Evolutionary conservation across 805 yeast genomes (phyloP).

Genomic region (Torulaspora delbrueckii): DNA sequence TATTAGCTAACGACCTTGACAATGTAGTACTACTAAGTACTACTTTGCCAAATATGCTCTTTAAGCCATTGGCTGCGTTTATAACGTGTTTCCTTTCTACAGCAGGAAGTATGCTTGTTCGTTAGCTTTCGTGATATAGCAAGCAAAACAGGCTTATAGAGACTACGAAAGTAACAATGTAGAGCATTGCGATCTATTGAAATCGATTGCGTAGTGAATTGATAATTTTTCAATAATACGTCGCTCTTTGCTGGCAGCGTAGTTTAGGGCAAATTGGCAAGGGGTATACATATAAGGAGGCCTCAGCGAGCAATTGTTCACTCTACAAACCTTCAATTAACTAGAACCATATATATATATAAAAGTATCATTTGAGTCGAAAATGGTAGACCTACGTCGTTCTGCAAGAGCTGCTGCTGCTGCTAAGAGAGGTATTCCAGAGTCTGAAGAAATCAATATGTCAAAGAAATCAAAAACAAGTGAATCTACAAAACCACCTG

Average conservation of each 20-base stretch:
- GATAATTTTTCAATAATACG: not conserved
- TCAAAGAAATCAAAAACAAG: constrained; percentile 19
- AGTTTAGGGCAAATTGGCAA: not conserved
- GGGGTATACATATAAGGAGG: constrained; percentile 2
- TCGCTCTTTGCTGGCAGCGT: constrained; percentile 1
- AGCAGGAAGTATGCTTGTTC: too few relatives aligned
- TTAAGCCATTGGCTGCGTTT: too few relatives aligned
- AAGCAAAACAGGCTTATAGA: too few relatives aligned
- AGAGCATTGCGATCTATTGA: not conserved
- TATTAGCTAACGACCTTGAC: too few relatives aligned
- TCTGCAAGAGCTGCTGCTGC: constrained; percentile 27
- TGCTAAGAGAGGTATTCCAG: constrained; percentile 10
- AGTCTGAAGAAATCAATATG: constrained; percentile 2
- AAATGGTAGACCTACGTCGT: constrained; percentile 29
- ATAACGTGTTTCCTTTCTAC: too few relatives aligned
- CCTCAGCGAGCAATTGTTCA: not conserved
- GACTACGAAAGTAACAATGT: not conserved
- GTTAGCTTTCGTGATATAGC: too few relatives aligned
- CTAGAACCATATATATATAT: not conserved
- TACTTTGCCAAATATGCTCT: too few relatives aligned
- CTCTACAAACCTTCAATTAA: too few relatives aligned
- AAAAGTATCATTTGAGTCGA: not conserved
- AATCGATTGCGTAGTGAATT: not conserved
- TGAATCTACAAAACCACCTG: not conserved
- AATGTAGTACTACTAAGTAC: too few relatives aligned